phyloP scores from a whole-genome alignment of 345 rosid species.

The Hibiscus trionum region DNA sequence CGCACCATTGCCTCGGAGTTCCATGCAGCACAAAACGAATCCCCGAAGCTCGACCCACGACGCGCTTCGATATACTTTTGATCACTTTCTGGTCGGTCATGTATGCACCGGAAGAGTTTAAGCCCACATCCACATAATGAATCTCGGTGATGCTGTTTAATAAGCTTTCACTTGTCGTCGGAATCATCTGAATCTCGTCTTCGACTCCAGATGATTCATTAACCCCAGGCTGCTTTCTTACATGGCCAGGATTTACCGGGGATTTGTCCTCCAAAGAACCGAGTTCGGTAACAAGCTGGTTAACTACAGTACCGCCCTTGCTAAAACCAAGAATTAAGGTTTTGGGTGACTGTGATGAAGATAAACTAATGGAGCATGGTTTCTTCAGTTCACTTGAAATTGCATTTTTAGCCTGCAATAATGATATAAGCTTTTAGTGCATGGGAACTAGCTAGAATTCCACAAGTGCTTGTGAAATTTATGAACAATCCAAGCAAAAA shows the following conservation, averaged over 20 bases:
- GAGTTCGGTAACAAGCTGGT: constrained; percentile 72
- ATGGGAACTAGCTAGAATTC: background rate
- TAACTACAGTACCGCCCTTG: constrained; percentile 79
- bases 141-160: constrained; percentile 52
- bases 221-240: background rate
- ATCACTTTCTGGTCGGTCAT: constrained; percentile 48
- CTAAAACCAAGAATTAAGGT: constrained; percentile 75
- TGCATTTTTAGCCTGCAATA: constrained; percentile 32
- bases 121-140: constrained; percentile 80
- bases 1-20: constrained; percentile 95
- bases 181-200: constrained; percentile 35
- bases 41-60: constrained; percentile 22
- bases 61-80: constrained; percentile 33
- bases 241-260: background rate
- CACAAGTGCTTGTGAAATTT: background rate
- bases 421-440: background rate
- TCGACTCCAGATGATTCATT: no score
- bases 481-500: background rate
- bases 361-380: background rate
- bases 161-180: constrained; percentile 41
- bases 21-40: constrained; percentile 61
- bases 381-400: constrained; percentile 23
- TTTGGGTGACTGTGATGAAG: constrained; percentile 27
- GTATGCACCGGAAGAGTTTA: constrained; percentile 69
- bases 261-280: constrained; percentile 27